phyloP scores from a whole-genome alignment of 768 basidiomycete species.

The Hebeloma cylindrosporum region DNA sequence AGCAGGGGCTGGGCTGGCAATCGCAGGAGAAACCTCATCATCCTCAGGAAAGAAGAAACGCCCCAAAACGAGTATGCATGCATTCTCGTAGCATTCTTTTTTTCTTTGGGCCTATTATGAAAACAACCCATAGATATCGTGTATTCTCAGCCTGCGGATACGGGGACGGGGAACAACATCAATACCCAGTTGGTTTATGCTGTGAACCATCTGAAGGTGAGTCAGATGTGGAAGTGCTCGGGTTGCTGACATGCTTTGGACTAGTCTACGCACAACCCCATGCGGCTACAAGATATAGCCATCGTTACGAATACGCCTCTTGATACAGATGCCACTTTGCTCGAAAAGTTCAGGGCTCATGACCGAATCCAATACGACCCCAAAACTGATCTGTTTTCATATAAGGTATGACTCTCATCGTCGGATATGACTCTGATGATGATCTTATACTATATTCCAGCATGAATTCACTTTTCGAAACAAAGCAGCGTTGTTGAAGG shows the following conservation, averaged over 20 bases:
- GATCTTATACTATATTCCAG: constrained; percentile 33
- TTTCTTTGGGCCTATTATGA: too few relatives aligned
- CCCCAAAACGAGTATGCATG: constrained; percentile 61
- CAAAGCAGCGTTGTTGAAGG: constrained; percentile 78
- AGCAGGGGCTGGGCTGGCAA: constrained; percentile 23
- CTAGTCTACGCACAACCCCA: constrained; percentile 71
- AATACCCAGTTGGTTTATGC: constrained; percentile 88
- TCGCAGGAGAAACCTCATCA: constrained; percentile 27
- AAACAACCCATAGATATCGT: too few relatives aligned
- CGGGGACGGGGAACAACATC: constrained; percentile 75
- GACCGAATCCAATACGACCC: constrained; percentile 79
- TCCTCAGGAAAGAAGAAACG: constrained; percentile 55
- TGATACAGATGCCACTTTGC: constrained; percentile 64
- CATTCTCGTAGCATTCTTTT: constrained; percentile 9
- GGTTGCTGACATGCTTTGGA: constrained; percentile 1
- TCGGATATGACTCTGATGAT: neutral
- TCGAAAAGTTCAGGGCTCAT: constrained; percentile 81
- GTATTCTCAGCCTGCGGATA: constrained; percentile 87
- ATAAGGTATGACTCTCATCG: constrained; percentile 60
- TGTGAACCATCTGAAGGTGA: constrained; percentile 77
- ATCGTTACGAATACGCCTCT: constrained; percentile 78
- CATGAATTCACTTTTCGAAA: constrained; percentile 85
- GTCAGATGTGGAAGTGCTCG: constrained; percentile 8
- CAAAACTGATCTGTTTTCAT: constrained; percentile 83
- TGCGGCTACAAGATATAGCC: constrained; percentile 86